These are phyloP conservation scores for Bryoerythrophyllum caledonicum DNA, from an alignment of 225 moss, liverwort and hornwort genomes.

Conservation along the genomic window DNA sequence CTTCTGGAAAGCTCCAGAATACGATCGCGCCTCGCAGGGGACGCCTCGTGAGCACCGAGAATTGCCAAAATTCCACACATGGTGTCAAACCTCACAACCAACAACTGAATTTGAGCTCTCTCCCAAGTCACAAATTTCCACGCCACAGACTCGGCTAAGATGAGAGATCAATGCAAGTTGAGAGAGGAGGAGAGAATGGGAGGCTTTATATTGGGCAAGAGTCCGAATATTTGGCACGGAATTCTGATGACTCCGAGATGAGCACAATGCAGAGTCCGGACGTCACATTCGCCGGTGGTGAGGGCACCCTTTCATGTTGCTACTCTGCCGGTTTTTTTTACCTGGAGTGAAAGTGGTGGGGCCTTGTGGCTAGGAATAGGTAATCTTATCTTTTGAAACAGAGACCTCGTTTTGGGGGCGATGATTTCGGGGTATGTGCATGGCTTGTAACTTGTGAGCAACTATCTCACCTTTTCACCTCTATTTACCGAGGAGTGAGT, in stretches of 20 bases:
- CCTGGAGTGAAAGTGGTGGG: background rate
- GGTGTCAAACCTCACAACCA: constrained; percentile 19
- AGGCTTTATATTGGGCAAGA: constrained; percentile 18
- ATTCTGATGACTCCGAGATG: constrained; percentile 9
- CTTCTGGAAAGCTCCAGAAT: constrained; percentile 76
- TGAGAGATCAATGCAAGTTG: background rate
- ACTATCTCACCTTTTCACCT: too few species aligned
- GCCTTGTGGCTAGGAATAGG: background rate
- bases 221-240: background rate
- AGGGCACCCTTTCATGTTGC: background rate
- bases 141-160: too few species aligned
- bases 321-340: background rate
- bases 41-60: constrained; percentile 57
- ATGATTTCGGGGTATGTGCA: background rate
- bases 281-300: background rate
- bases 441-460: background rate
- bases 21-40: constrained; percentile 57
- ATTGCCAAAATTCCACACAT: constrained; percentile 90
- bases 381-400: background rate
- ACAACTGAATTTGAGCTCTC: too few species aligned
- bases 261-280: background rate
- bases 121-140: too few species aligned
- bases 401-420: background rate
- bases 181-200: background rate
- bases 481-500: too few species aligned